Evolutionary conservation across 495 filamentous ascomycete species (phyloP).

Genomic region (Lasiosphaeriaceae sp.): DNA sequence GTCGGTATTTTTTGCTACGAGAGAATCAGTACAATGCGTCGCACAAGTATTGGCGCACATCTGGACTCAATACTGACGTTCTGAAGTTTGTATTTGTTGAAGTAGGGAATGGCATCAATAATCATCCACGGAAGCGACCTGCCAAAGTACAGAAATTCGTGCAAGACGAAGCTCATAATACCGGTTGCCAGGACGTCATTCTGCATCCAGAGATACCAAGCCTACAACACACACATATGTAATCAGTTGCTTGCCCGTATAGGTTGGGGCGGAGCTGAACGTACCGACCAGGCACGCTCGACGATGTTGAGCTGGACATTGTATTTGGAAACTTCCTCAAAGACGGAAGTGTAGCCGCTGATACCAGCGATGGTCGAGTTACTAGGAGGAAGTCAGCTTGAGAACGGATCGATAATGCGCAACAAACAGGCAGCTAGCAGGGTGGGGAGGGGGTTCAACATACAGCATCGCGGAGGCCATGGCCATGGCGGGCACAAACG

Average conservation of each 20-base stretch:
- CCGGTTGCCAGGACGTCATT: constrained; percentile 94
- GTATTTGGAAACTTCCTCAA: constrained; percentile 80
- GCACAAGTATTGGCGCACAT: not conserved
- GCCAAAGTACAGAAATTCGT: constrained; percentile 92
- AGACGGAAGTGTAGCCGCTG: constrained; percentile 70
- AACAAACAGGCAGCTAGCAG: no score
- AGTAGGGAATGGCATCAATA: constrained; percentile 79
- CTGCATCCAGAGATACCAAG: constrained; percentile 96
- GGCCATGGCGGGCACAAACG: constrained; percentile 14
- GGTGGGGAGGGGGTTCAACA: constrained; percentile 12
- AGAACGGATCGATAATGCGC: no score
- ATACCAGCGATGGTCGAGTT: constrained; percentile 48
- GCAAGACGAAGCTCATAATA: constrained; percentile 94
- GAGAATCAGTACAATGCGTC: not conserved
- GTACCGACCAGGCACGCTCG: constrained; percentile 86
- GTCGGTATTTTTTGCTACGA: constrained; percentile 83
- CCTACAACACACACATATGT: constrained; percentile 24
- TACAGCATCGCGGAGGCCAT: constrained; percentile 42
- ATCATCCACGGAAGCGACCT: constrained; percentile 90
- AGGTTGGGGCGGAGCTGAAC: constrained; percentile 16
- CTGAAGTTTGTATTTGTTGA: constrained; percentile 93
- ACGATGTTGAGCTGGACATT: constrained; percentile 81
- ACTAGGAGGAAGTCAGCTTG: constrained; percentile 24
- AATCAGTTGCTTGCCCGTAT: not conserved
- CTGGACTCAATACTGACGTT: constrained; percentile 50